Percentiles rank a stretch among this genome's conserved stretches.
Conservation (phyloP, 768 basidiomycete genomes). For the Mycena alexandri region DNA sequence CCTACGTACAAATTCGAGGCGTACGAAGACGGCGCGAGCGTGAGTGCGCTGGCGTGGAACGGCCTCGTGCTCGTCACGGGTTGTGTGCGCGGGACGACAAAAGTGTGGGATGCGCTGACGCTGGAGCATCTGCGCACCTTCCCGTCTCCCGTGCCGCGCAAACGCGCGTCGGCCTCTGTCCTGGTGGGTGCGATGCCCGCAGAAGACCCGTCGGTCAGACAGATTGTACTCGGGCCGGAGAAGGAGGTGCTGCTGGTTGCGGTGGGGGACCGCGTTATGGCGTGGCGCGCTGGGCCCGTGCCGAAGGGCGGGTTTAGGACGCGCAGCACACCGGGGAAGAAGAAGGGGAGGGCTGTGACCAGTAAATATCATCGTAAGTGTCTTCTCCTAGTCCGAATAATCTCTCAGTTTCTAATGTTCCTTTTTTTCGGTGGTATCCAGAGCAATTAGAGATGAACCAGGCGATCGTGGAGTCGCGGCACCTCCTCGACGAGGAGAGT, state of each 20-base stretch:
- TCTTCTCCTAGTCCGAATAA: background rate
- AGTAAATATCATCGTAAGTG: slow-evolving; percentile 63
- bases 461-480: slow-evolving; percentile 71
- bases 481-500: slow-evolving; percentile 65
- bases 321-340: slow-evolving; percentile 45
- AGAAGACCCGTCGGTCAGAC: slow-evolving; percentile 58
- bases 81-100: slow-evolving; percentile 69
- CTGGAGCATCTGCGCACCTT: slow-evolving; percentile 70
- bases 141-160: slow-evolving; percentile 57
- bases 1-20: slow-evolving; percentile 65
- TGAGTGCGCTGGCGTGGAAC: slow-evolving; percentile 76
- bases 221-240: slow-evolving; percentile 68
- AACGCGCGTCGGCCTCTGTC: slow-evolving; percentile 42
- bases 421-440: slow-evolving; percentile 41
- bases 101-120: slow-evolving; percentile 76
- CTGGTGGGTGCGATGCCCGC: slow-evolving; percentile 32
- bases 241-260: slow-evolving; percentile 68
- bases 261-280: slow-evolving; percentile 72
- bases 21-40: slow-evolving; percentile 67
- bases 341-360: slow-evolving; percentile 47
- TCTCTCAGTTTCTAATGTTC: slow-evolving; percentile 15
- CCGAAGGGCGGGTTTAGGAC: slow-evolving; percentile 50
- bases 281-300: slow-evolving; percentile 74
- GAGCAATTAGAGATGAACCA: slow-evolving; percentile 75
- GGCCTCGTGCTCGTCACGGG: slow-evolving; percentile 73